Conservation (phyloP, 2,329 filamentous ascomycete genomes). For the Akanthomyces uredinophilus region DNA sequence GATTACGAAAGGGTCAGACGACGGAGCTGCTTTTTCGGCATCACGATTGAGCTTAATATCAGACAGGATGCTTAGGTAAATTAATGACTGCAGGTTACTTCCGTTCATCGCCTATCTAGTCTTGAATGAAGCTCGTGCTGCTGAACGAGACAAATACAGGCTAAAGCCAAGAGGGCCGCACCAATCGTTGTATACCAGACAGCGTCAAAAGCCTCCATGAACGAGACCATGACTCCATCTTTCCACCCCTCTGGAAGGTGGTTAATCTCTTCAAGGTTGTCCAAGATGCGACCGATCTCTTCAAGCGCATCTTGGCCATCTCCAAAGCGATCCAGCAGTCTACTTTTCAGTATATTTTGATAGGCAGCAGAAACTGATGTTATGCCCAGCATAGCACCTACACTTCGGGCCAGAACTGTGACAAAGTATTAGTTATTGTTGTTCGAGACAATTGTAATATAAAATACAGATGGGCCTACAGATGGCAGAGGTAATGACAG, state of each 20-base stretch:
- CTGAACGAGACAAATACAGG: too few species aligned
- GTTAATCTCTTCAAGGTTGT: conserved; percentile 66
- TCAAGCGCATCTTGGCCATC: conserved; percentile 58
- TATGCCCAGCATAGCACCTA: conserved; percentile 45
- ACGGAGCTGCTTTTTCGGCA: background rate
- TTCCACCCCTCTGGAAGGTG: conserved; percentile 66
- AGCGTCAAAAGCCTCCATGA: conserved; percentile 68
- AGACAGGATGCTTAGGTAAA: too few species aligned
- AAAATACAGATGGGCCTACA: conserved; percentile 37
- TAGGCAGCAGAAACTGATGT: conserved; percentile 68
- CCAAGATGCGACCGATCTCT: conserved; percentile 64
- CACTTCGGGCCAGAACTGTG: conserved; percentile 36
- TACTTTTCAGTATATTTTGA: conserved; percentile 37
- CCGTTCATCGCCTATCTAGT: too few species aligned
- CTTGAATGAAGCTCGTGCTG: too few species aligned
- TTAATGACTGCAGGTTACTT: too few species aligned
- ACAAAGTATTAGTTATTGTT: background rate
- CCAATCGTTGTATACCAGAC: conserved; percentile 68
- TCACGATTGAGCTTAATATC: too few species aligned
- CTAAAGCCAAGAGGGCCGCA: too few species aligned
- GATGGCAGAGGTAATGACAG: conserved; percentile 78
- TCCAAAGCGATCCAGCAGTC: conserved; percentile 45
- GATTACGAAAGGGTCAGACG: too few species aligned
- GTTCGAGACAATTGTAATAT: background rate
- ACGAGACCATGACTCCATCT: conserved; percentile 62